phyloP scores from a whole-genome alignment of 495 filamentous ascomycete species.

The Pseudomonodictys pantanalensis region DNA sequence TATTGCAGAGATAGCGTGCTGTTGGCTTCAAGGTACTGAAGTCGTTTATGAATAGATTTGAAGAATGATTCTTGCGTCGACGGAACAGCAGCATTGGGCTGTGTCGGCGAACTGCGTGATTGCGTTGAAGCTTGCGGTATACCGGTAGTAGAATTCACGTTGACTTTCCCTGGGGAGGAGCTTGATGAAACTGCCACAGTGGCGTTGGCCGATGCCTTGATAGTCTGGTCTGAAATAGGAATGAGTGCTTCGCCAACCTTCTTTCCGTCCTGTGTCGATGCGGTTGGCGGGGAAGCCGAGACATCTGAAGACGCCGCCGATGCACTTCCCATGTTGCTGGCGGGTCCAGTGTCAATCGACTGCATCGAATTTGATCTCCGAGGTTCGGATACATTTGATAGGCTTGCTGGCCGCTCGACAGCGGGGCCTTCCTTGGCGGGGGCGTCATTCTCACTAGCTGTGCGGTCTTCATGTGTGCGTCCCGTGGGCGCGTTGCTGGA shows the following conservation, averaged over 20 bases:
- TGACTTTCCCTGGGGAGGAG: constrained; percentile 2
- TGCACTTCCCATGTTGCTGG: no score
- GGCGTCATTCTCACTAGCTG: no score
- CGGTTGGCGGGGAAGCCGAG: no score
- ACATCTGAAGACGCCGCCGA: no score
- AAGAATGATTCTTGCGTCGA: constrained; percentile 97
- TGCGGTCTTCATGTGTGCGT: no score
- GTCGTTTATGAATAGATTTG: constrained; percentile 89
- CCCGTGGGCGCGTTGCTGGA: no score
- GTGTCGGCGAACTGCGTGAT: constrained; percentile 44
- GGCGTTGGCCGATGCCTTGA: background rate
- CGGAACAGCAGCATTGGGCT: constrained; percentile 63
- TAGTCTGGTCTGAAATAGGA: background rate
- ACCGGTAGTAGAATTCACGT: constrained; percentile 5
- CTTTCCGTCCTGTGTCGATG: background rate
- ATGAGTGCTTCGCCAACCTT: background rate
- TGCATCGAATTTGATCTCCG: no score
- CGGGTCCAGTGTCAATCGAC: no score
- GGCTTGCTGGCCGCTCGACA: no score
- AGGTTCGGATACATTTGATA: no score
- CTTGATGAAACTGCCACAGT: background rate
- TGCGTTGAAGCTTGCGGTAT: constrained; percentile 12
- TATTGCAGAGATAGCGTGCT: constrained; percentile 91
- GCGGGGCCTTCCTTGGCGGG: no score
- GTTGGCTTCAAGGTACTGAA: constrained; percentile 87